Evolutionary conservation across 805 yeast genomes (phyloP).

Genomic region (Yamadazyma olivae): DNA sequence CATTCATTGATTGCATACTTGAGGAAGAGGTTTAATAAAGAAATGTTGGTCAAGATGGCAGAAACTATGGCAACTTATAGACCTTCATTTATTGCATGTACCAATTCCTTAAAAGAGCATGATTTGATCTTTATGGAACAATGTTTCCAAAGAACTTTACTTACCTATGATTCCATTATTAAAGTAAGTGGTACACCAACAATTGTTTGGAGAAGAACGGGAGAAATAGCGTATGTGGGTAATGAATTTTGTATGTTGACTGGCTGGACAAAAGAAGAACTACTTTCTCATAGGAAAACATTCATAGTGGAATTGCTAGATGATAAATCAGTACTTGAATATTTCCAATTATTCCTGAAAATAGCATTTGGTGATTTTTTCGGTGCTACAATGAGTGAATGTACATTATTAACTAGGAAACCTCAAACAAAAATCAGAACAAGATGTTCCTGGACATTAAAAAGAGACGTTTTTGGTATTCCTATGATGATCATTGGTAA

Average conservation of each 20-base stretch:
- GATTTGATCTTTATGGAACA: slow-evolving; percentile 95
- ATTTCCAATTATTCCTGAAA: slow-evolving; percentile 78
- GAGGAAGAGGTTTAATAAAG: slow-evolving; percentile 63
- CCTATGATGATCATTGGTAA: slow-evolving; percentile 97
- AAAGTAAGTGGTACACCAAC: slow-evolving; percentile 90
- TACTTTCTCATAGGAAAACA: slow-evolving; percentile 59
- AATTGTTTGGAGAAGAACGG: slow-evolving; percentile 92
- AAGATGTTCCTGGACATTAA: slow-evolving; percentile 87
- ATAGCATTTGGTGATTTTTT: slow-evolving; percentile 89
- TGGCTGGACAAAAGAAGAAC: slow-evolving; percentile 78
- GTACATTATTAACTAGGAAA: slow-evolving; percentile 65
- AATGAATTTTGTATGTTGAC: slow-evolving; percentile 87
- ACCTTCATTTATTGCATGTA: slow-evolving; percentile 90
- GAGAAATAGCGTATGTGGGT: slow-evolving; percentile 94
- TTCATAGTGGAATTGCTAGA: slow-evolving; percentile 84
- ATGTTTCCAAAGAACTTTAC: slow-evolving; percentile 86
- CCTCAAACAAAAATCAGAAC: slow-evolving; percentile 61
- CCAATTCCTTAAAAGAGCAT: slow-evolving; percentile 82
- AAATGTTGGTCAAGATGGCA: slow-evolving; percentile 76
- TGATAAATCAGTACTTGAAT: slow-evolving; percentile 80
- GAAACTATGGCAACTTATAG: slow-evolving; percentile 86
- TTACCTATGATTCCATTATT: slow-evolving; percentile 85
- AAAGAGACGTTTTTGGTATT: slow-evolving; percentile 92
- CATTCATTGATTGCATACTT: slow-evolving; percentile 77
- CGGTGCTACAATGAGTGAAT: slow-evolving; percentile 82